Evolutionary conservation across 352 stramenopile genomes (phyloP), one percentile per base, ranked within the genome.

Genomic region (Phytophthora quininea): DNA sequence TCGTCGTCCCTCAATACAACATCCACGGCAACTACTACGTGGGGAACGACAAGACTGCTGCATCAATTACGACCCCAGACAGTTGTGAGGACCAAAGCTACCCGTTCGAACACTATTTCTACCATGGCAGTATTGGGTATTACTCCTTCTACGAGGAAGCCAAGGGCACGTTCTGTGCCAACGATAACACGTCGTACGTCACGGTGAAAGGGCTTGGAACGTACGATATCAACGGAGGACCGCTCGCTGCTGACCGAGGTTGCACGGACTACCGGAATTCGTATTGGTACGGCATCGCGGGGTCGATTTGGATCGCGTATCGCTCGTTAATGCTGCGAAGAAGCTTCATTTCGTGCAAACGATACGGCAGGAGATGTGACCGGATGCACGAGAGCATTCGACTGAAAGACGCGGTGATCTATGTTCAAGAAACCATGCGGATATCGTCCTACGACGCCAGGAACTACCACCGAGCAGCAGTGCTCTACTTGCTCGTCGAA

Each of bases 401-500:
- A 10, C 32, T 79, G 10, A 68, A 74, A 32, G 64, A 70, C 48
- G 71, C 67, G 3, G 51, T 79, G 19, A 63, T 79, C 6, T 79
- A 71, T 24, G 63, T 73, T 50, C 67, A 79, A 55, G 67, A 79
- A 51, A 76, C 58, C 14, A 72, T 74, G 46, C 35, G 67, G 11
- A 43, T 79, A 10, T 60, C 58, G 31, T 58, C 71, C 1, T 71
- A 76, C 27, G 62, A 71, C 3, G 71, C 67, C 27, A 62, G 45
- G 31, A 80, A 80, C 38, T 66, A 66, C n/a, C 69, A 80, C 15
- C 69, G 69, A 19, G 1, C 54, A 0, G 61, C 53, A 9, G 11
- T 80, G 4, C 33, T 80, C 12, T 80, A 80, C 40, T 30, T 77
- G 29, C 42, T 77, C 6, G 46, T 80, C 19, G 69, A 80, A 66